Base-by-base conservation (phyloP, 2,329 filamentous ascomycete species). In the Incumbomyces lentus region DNA sequence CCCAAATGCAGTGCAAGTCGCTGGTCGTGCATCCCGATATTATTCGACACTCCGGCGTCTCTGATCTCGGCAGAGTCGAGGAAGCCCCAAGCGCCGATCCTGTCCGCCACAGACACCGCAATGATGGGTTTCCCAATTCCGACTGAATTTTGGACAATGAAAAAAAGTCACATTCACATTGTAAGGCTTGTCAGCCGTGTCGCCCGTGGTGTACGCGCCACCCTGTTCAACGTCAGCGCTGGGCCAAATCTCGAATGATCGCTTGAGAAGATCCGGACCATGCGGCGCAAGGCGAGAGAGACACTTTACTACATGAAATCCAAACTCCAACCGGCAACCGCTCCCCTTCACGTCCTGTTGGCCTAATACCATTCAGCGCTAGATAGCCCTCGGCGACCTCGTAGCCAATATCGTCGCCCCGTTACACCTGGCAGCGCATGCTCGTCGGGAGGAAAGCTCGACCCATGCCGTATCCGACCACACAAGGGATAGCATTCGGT, bases 111-210 rank as follows among this genome's bases (percentile, higher is more conserved):
- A 37, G 67, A 70, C 2, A 77, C 72, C 1, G 65, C 72, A 13
- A 79, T 68, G 34, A 80, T 65, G 0, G 74, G 75, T 53, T 74
- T 70, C 34, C 66, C 67, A 17, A 76, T 69, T 2, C 70, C 62
- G 34, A 73, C 69, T 6, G 73, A 69, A 19, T 73, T 69, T 37
- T 70, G 62, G 6, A 84, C 75, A 39, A 82, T 71, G 49, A 72
- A 76, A 12, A n/a, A n/a, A n/a, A n/a, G n/a, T n/a, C n/a, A n/a
- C n/a, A n/a, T 73, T 75, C 48, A 80, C 65, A 55, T 84, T 83
- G 59, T 84, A 84, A 45, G 78, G 71, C 4, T 72, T 65, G 49
- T 79, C 75, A 11, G 50, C 63, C 54, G 53, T 69, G 58, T 58
- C 69, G 1, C 78, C 78, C 29, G 67, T 63, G 43, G 65, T 70